These are phyloP conservation scores for Mallotus japonicus DNA, from an alignment of 441 rosid species.

Conservation along the genomic window DNA sequence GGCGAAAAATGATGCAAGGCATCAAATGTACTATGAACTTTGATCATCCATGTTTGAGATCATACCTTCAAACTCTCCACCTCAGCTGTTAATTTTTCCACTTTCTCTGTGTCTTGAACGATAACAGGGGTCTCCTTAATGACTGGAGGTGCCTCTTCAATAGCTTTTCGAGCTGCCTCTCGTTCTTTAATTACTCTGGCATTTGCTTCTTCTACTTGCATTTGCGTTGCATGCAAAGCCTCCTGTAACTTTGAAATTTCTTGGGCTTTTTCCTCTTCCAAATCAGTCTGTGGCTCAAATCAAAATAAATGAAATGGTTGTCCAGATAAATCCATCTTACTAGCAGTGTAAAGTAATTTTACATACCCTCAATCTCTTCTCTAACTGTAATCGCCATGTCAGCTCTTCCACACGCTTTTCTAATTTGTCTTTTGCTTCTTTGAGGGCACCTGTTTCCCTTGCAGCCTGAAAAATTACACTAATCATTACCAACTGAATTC, in stretches of 20 bases:
- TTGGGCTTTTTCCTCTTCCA: slow-evolving; percentile 93
- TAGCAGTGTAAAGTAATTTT: neutral
- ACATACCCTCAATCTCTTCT: slow-evolving; percentile 93
- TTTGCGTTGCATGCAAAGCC: slow-evolving; percentile 60
- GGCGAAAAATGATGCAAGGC: neutral
- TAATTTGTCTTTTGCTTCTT: slow-evolving; percentile 94
- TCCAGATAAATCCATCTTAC: neutral
- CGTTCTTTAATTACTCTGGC: slow-evolving; percentile 67
- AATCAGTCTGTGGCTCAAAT: slow-evolving; percentile 62
- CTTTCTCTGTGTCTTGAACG: slow-evolving; percentile 81
- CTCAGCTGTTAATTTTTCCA: slow-evolving; percentile 61
- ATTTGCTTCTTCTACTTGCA: slow-evolving; percentile 76
- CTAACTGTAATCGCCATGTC: slow-evolving; percentile 95
- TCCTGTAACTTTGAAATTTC: slow-evolving; percentile 86
- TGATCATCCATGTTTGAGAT: slow-evolving; percentile 15
- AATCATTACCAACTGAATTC: slow-evolving; percentile 20
- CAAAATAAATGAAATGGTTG: slow-evolving; percentile 20
- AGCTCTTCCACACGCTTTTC: slow-evolving; percentile 99
- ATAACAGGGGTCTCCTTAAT: slow-evolving; percentile 83
- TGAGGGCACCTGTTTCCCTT: slow-evolving; percentile 97
- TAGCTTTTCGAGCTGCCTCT: slow-evolving; percentile 85
- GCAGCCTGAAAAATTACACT: slow-evolving; percentile 65
- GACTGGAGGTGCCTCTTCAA: slow-evolving; percentile 81
- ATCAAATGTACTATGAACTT: neutral
- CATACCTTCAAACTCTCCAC: slow-evolving; percentile 85